Percentiles rank a stretch among this genome's conserved stretches.
phyloP scores from a whole-genome alignment of 164 flowering plant genomes.

The Cinnamomum micranthum region DNA sequence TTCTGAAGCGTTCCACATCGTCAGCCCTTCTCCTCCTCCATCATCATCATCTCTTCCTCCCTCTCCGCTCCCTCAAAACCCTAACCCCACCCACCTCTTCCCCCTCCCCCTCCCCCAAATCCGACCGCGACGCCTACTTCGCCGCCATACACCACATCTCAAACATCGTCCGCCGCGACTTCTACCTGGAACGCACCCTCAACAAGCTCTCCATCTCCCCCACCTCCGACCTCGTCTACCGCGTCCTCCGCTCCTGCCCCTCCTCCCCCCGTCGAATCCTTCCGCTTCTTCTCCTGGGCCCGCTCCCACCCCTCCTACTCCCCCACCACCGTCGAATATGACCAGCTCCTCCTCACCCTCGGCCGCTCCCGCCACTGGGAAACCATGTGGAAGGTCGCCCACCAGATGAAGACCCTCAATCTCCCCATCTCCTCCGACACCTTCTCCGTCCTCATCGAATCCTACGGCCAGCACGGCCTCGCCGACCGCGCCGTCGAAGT shows the following conservation, averaged over 20 bases:
- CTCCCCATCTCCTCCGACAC: slow-evolving; percentile 39
- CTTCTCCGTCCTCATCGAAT: slow-evolving; percentile 53
- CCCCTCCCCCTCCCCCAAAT: background rate
- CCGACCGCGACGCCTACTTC: slow-evolving; percentile 71
- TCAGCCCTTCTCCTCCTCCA: background rate
- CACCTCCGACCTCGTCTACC: slow-evolving; percentile 69
- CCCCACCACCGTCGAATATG: slow-evolving; percentile 71
- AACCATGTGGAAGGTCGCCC: slow-evolving; percentile 75
- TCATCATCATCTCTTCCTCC: background rate
- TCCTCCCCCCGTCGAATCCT: slow-evolving; percentile 43
- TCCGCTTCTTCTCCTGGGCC: slow-evolving; percentile 94
- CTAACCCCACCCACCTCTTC: background rate
- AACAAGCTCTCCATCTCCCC: slow-evolving; percentile 55
- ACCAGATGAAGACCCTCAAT: slow-evolving; percentile 43
- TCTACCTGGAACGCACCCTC: slow-evolving; percentile 83
- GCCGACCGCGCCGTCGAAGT: slow-evolving; percentile 68
- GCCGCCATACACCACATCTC: slow-evolving; percentile 75
- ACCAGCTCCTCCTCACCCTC: slow-evolving; percentile 59
- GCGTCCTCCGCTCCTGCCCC: slow-evolving; percentile 71
- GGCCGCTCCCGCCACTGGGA: slow-evolving; percentile 56
- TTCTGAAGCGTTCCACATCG: background rate
- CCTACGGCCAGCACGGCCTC: slow-evolving; percentile 64
- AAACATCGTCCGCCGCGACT: slow-evolving; percentile 80
- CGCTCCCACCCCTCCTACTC: slow-evolving; percentile 44
- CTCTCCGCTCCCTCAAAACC: background rate